Conservation (phyloP, 1,284 basidiomycete species). For the Ganoderma resinaceum region DNA sequence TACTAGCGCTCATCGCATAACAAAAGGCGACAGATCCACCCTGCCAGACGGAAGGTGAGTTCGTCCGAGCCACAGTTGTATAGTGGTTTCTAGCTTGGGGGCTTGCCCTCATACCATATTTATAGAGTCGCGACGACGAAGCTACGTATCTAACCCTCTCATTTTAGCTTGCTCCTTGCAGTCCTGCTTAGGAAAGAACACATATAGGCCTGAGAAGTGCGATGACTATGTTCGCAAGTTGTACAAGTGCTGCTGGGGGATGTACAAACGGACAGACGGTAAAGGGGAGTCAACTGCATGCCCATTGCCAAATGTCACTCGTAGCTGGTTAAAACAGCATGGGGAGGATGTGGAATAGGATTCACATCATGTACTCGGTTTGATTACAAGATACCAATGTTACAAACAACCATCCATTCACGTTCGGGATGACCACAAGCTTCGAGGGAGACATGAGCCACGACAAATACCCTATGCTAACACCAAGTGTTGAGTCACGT, state of each 20-base stretch:
- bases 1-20: not conserved
- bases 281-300: constrained; percentile 66
- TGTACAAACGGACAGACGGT: constrained; percentile 55
- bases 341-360: constrained; percentile 21
- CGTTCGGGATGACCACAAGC: not conserved
- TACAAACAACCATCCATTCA: not conserved
- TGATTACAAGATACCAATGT: not conserved
- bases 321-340: constrained; percentile 67
- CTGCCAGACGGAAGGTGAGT: constrained; percentile 26
- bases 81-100: too few relatives aligned
- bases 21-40: constrained; percentile 15
- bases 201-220: constrained; percentile 69
- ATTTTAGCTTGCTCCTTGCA: constrained; percentile 67
- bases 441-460: too few relatives aligned
- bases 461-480: not conserved
- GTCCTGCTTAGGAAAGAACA: constrained; percentile 66
- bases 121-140: not conserved
- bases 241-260: constrained; percentile 63
- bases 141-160: not conserved
- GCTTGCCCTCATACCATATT: too few relatives aligned
- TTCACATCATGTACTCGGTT: not conserved
- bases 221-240: constrained; percentile 56
- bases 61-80: too few relatives aligned
- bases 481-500: not conserved
- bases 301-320: constrained; percentile 59